Percentiles rank a stretch among this genome's conserved stretches.
phyloP scores from a whole-genome alignment of 768 basidiomycete genomes.

The Lepiota venenata region DNA sequence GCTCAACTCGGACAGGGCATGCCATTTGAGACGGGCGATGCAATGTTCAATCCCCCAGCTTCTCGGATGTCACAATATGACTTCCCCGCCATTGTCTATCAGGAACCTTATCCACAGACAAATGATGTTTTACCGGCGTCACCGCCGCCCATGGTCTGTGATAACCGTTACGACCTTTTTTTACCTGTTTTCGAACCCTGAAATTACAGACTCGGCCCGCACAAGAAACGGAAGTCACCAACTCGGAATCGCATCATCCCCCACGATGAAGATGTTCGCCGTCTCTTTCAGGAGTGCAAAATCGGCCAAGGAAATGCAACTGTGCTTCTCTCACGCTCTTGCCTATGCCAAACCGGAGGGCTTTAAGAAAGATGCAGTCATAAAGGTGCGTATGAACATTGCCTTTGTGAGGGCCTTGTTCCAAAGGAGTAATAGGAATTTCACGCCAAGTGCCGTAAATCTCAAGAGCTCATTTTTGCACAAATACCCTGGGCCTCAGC shows the following conservation, averaged over 20 bases:
- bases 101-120: constrained; percentile 30
- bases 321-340: constrained; percentile 68
- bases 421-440: constrained; percentile 62
- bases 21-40: constrained; percentile 74
- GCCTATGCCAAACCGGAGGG: constrained; percentile 69
- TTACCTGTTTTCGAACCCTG: background rate
- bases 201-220: constrained; percentile 14
- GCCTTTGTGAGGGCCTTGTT: background rate
- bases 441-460: constrained; percentile 69
- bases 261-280: constrained; percentile 79
- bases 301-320: constrained; percentile 80
- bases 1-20: constrained; percentile 44
- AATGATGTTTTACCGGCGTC: constrained; percentile 21
- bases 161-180: constrained; percentile 6
- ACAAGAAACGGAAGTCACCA: constrained; percentile 36
- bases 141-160: constrained; percentile 20
- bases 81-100: constrained; percentile 35
- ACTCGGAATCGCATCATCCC: constrained; percentile 51
- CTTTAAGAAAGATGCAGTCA: constrained; percentile 58
- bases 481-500: constrained; percentile 93
- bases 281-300: constrained; percentile 82
- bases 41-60: constrained; percentile 72
- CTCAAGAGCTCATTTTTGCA: constrained; percentile 80
- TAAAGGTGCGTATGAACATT: constrained; percentile 48
- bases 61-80: constrained; percentile 34